Evolutionary conservation across 441 rosid species (phyloP).

Genomic region (Monsonia emarginata): DNA sequence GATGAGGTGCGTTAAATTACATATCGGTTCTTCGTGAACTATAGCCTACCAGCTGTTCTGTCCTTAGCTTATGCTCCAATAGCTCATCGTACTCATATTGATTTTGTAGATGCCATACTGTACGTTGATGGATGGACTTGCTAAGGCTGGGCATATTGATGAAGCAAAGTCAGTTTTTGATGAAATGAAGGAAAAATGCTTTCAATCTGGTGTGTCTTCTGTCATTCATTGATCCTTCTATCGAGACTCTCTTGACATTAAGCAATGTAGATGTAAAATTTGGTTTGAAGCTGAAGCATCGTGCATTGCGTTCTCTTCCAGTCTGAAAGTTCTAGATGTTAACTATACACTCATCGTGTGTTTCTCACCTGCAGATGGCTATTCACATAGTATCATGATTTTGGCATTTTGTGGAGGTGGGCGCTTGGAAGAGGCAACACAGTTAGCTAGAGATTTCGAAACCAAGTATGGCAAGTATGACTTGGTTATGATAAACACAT

Average conservation of each 20-base stretch:
- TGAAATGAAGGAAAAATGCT: constrained; percentile 43
- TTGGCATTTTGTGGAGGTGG: constrained; percentile 61
- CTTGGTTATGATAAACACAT: constrained; percentile 64
- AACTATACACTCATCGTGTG: too few relatives aligned
- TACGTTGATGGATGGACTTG: constrained; percentile 78
- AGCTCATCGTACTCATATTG: constrained; percentile 12
- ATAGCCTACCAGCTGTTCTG: constrained; percentile 1
- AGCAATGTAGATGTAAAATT: too few relatives aligned
- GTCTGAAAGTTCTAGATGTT: too few relatives aligned
- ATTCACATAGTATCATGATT: constrained; percentile 82
- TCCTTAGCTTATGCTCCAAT: constrained; percentile 1
- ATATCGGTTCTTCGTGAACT: background rate
- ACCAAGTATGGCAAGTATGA: constrained; percentile 56
- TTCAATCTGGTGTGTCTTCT: constrained; percentile 54
- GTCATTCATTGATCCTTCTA: constrained; percentile 6
- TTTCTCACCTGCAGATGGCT: constrained; percentile 53
- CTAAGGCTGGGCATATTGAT: constrained; percentile 58
- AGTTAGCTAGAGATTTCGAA: constrained; percentile 59
- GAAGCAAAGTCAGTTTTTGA: constrained; percentile 60
- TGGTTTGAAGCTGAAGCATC: too few relatives aligned
- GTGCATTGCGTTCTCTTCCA: background rate
- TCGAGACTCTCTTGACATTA: background rate
- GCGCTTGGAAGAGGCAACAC: constrained; percentile 65
- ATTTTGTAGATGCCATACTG: constrained; percentile 74
- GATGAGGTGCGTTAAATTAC: constrained; percentile 47